Evolutionary conservation across 305 asterid species (phyloP).

Genomic region (Rubia tinctorum): DNA sequence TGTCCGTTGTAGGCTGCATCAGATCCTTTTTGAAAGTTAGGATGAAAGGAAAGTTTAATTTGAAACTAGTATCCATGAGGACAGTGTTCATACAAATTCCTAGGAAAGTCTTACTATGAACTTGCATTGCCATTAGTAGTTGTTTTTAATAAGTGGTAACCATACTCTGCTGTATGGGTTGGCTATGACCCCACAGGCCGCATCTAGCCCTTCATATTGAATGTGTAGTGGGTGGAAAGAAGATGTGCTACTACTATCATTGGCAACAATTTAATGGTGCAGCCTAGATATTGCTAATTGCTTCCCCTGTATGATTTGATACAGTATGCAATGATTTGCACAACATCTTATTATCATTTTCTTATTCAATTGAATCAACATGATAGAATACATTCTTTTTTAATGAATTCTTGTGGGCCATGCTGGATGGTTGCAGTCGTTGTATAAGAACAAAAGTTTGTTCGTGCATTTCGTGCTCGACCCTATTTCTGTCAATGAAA

Average conservation of each 20-base stretch:
- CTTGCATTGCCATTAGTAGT: background rate
- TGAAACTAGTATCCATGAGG: background rate
- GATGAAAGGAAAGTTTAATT: background rate
- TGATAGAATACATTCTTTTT: background rate
- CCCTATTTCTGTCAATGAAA: constrained; percentile 49
- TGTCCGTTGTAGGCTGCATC: constrained; percentile 4
- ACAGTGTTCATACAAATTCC: background rate
- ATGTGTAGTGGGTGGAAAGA: background rate
- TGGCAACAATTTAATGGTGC: background rate
- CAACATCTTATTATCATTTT: background rate
- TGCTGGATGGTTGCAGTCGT: constrained; percentile 42
- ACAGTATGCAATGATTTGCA: background rate
- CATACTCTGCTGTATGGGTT: background rate
- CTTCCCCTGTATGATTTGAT: background rate
- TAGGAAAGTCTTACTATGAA: background rate
- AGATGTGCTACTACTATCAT: background rate
- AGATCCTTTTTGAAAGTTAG: background rate
- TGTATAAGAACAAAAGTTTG: constrained; percentile 47
- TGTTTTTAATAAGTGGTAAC: background rate
- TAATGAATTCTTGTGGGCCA: constrained; percentile 4
- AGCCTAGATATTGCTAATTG: background rate
- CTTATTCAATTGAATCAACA: background rate
- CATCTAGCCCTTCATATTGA: background rate
- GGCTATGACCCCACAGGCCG: background rate
- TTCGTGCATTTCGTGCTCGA: constrained; percentile 81